phyloP scores from a whole-genome alignment of 2,329 filamentous ascomycete genomes.

The Parastagonospora nodorum region DNA sequence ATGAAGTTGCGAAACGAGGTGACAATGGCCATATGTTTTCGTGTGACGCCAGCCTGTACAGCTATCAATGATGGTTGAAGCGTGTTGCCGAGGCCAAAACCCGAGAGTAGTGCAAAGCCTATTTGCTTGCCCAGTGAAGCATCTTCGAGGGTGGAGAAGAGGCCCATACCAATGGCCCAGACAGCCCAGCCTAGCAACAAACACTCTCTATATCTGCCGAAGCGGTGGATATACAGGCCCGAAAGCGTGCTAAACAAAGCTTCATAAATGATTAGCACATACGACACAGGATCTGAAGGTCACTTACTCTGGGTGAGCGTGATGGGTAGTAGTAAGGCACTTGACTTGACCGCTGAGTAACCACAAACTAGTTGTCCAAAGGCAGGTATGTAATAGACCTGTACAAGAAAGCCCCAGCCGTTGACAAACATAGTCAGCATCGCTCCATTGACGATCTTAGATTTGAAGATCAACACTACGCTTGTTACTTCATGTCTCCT shows the following conservation, averaged over 20 bases:
- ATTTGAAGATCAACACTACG: constrained; percentile 23
- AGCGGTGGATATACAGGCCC: constrained; percentile 22
- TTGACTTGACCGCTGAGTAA: constrained; percentile 56
- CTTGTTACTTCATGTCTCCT: neutral
- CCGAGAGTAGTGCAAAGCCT: constrained; percentile 24
- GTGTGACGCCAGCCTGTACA: constrained; percentile 57
- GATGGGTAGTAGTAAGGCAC: constrained; percentile 55
- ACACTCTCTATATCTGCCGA: constrained; percentile 24
- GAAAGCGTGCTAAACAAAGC: constrained; percentile 27
- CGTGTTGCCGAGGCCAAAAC: constrained; percentile 54
- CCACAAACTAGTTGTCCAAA: constrained; percentile 65
- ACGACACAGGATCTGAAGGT: no score
- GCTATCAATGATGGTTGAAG: constrained; percentile 63
- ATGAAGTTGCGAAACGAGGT: constrained; percentile 69
- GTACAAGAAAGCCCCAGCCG: constrained; percentile 64
- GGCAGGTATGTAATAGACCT: constrained; percentile 65
- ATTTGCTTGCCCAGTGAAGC: constrained; percentile 20
- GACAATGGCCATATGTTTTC: constrained; percentile 64
- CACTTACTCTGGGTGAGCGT: constrained; percentile 45
- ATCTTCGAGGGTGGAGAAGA: constrained; percentile 20
- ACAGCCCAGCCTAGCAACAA: constrained; percentile 25
- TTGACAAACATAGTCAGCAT: constrained; percentile 59
- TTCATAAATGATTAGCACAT: neutral
- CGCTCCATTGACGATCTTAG: constrained; percentile 23
- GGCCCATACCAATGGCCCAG: constrained; percentile 24